phyloP scores from a whole-genome alignment of 1,284 basidiomycete genomes.

The Ceratobasidium theobromae region DNA sequence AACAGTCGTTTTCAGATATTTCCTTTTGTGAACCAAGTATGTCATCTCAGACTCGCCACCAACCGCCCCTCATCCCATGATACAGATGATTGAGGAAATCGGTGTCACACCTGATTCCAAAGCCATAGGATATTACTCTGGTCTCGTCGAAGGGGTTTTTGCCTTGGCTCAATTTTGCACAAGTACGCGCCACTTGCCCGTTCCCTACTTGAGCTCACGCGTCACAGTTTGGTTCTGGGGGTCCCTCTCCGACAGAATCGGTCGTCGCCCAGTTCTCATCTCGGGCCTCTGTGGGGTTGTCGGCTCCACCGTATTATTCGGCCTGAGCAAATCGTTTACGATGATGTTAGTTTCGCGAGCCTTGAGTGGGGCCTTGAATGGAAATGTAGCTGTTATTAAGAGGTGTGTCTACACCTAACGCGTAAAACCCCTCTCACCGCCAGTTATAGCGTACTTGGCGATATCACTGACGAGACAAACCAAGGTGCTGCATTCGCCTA shows the following conservation, averaged over 20 bases:
- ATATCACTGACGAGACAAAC: constrained; percentile 36
- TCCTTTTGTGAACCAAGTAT: constrained; percentile 11
- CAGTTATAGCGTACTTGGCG: constrained; percentile 32
- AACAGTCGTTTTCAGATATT: neutral
- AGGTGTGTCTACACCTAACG: constrained; percentile 20
- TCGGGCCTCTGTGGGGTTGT: constrained; percentile 43
- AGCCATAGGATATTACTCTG: constrained; percentile 43
- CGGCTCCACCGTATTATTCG: constrained; percentile 44
- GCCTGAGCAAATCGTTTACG: constrained; percentile 42
- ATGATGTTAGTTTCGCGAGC: constrained; percentile 42
- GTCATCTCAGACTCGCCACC: neutral
- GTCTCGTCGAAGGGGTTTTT: constrained; percentile 44
- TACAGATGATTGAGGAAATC: constrained; percentile 46
- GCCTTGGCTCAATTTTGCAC: constrained; percentile 41
- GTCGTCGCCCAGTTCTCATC: constrained; percentile 46
- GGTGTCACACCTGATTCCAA: constrained; percentile 46
- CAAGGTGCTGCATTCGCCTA: constrained; percentile 35
- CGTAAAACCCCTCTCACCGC: neutral
- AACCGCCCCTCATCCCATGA: constrained; percentile 41
- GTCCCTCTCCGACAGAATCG: constrained; percentile 37
- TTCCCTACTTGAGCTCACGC: neutral
- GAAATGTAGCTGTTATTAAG: constrained; percentile 36
- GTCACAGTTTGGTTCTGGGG: constrained; percentile 40
- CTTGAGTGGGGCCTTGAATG: constrained; percentile 40
- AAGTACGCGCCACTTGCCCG: neutral